Percentiles rank a stretch among this genome's conserved stretches.
Conservation (phyloP, 306 rosid species). For the Vachellia pachyceras region DNA sequence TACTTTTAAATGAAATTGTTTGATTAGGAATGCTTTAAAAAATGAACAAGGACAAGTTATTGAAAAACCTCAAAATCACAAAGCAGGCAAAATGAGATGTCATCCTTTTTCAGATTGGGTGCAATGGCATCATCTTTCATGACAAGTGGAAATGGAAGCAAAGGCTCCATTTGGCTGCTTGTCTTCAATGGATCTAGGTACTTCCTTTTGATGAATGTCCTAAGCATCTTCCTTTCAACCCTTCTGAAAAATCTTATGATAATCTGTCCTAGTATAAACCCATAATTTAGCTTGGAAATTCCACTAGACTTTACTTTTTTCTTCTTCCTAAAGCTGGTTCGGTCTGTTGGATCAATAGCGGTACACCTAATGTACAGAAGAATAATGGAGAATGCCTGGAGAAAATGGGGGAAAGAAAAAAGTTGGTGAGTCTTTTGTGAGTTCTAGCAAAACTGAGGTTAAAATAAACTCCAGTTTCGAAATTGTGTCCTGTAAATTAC, state of each 20-base stretch:
- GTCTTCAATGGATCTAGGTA: conserved; percentile 74
- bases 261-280: conserved; percentile 72
- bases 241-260: conserved; percentile 73
- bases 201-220: conserved; percentile 77
- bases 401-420: neutral
- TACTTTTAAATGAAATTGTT: neutral
- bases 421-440: neutral
- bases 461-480: neutral
- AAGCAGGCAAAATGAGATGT: conserved; percentile 78
- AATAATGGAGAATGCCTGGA: conserved; percentile 69
- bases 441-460: neutral
- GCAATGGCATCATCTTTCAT: conserved; percentile 72
- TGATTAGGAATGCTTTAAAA: neutral
- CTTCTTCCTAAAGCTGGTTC: conserved; percentile 64
- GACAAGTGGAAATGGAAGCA: conserved; percentile 81
- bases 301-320: conserved; percentile 41
- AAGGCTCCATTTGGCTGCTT: conserved; percentile 64
- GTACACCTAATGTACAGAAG: conserved; percentile 83
- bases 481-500: conserved; percentile 40
- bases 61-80: conserved; percentile 76
- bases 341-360: conserved; percentile 87
- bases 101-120: conserved; percentile 70
- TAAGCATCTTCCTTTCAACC: conserved; percentile 80
- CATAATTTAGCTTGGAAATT: conserved; percentile 55
- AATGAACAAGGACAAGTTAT: neutral